Conservation (phyloP, 2,329 filamentous ascomycete species). For the Lecanicillium sp. region DNA sequence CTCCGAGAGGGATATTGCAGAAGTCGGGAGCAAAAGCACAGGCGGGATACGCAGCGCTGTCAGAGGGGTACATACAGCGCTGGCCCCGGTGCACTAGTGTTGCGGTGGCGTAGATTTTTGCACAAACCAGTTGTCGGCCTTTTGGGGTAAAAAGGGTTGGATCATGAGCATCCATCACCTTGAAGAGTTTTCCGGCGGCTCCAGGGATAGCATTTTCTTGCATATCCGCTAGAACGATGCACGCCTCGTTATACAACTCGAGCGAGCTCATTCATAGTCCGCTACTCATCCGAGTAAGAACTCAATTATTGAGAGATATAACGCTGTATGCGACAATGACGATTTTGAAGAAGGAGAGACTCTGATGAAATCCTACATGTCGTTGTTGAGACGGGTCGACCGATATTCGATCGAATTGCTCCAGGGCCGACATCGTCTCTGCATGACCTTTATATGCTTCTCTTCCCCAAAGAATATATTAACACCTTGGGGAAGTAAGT, state of each 20-base stretch:
- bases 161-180: neutral
- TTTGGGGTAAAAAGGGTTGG: no score
- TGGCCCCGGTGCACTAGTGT: no score
- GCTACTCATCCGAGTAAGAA: constrained; percentile 8
- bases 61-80: no score
- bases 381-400: constrained; percentile 9
- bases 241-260: constrained; percentile 10
- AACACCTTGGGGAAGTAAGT: no score
- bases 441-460: constrained; percentile 11
- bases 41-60: no score
- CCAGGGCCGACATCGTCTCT: constrained; percentile 8
- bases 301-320: constrained; percentile 12
- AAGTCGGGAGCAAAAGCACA: no score
- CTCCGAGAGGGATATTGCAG: no score
- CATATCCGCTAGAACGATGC: constrained; percentile 12
- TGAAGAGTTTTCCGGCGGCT: constrained; percentile 1
- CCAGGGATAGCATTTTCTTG: constrained; percentile 6
- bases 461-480: constrained; percentile 11
- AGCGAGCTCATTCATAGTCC: constrained; percentile 8
- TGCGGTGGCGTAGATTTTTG: no score
- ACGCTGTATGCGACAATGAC: constrained; percentile 7
- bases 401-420: constrained; percentile 10
- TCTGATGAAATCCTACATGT: constrained; percentile 10
- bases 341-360: constrained; percentile 10
- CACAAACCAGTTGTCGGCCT: no score